Evolutionary conservation across 2,329 filamentous ascomycete genomes (phyloP), one percentile per base, ranked within the genome.

Genomic region (Pleoardoris graminearum): DNA sequence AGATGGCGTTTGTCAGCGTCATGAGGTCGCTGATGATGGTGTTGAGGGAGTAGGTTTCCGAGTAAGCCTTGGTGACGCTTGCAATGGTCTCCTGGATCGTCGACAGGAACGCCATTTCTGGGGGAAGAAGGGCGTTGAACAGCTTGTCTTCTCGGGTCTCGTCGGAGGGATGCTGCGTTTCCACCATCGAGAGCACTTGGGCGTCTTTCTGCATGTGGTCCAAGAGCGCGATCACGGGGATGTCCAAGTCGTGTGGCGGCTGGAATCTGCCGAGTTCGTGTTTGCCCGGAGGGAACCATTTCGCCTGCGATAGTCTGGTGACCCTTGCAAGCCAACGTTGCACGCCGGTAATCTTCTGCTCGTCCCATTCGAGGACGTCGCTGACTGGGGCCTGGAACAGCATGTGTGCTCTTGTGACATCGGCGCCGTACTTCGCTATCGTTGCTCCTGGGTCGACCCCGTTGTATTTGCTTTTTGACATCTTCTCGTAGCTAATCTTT

Each of bases 401-500:
- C 68, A 96, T 89, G 69, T 96, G 91, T 3, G 90, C 90, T 50
- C 91, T 81, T 2, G 89, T 91, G 5, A 89, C 86, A 70, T 96
- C 91, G 1, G 91, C 89, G 19, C 91, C 91, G 62, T 94, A 87
- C 60, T 83, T 85, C 7, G 80, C 76, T 51, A 94, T 90, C 58
- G 88, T 89, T 0, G 77, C 79, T 0, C 83, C 85, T 0, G 91
- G 91, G 67, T 96, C 90, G 6, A 96, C 90, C 22, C 91, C 91
- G 67, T 96, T 96, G 76, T 94, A 81, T 73, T 96, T 96, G 65
- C 90, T 95, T 75, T 96, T 96, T 33, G 89, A 94, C 91, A 96
- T 96, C 70, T 96, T 96, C 71, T 96, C 91, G 62, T 83, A 96
- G 1, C 84, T 86, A 16, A 91, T 74, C 23, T 77, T 82, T 1